Percentiles rank a stretch among this genome's conserved stretches.
Conservation (phyloP, 306 rosid species). For the Cucurbita ficifolia region DNA sequence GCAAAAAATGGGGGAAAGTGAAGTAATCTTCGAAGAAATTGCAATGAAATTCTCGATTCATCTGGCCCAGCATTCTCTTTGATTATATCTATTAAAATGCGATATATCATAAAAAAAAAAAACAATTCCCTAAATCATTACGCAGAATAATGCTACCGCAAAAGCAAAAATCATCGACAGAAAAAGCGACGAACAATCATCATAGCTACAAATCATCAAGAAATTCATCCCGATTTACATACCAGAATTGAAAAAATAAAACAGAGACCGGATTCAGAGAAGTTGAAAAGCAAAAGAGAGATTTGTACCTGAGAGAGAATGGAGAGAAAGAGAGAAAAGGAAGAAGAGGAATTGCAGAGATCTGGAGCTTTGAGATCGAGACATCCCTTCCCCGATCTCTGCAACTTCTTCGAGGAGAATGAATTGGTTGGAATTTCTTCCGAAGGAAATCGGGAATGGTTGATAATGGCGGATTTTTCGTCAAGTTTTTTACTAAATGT, state of each 20-base stretch:
- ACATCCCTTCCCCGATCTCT: constrained; percentile 19
- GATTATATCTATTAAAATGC: background rate
- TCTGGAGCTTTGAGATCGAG: constrained; percentile 17
- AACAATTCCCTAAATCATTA: background rate
- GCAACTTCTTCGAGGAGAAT: background rate
- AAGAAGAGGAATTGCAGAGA: constrained; percentile 27
- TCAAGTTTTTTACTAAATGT: background rate
- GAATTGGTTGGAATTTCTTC: background rate
- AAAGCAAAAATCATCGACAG: background rate
- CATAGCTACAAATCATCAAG: background rate
- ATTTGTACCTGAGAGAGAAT: constrained; percentile 26
- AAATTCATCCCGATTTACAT: background rate
- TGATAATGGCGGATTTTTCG: background rate
- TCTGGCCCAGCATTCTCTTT: background rate
- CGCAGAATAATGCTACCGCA: background rate
- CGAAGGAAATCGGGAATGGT: background rate
- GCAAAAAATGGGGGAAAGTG: background rate
- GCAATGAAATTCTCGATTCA: background rate
- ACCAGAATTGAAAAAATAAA: background rate
- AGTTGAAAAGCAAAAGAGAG: background rate
- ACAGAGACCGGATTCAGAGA: background rate
- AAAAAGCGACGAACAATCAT: background rate
- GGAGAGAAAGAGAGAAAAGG: constrained; percentile 21
- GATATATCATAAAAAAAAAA: background rate
- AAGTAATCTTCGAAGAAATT: background rate